Evolutionary conservation across 73 alveolate species (phyloP), one percentile per base, ranked within the genome.

Genomic region (Breviolum minutum): DNA sequence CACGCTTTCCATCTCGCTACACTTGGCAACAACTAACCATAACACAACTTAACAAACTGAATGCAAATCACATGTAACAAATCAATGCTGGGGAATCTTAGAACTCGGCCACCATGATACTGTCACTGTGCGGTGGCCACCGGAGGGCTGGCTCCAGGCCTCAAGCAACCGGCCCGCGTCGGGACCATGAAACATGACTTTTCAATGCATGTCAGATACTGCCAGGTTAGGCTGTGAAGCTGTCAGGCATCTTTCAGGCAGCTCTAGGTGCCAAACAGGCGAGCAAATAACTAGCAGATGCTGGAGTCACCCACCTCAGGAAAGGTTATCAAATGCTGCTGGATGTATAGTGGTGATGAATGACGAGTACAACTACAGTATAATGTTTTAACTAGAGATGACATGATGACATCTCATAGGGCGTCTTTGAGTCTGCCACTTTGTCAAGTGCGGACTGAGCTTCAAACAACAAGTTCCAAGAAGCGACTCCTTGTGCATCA

Each of bases 301-400:
- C 89, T n/a, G 97, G 97, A 40, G 97, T 92, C 54, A 92, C 97
- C 97, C 97, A 92, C 97, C 97, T 85, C 63, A 48, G 79, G 16
- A 40, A 40, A 40, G 54, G 54, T 40, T 40, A 40, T 3, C 54
- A 40, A 40, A 40, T 40, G 54, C 54, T 40, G 54, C 54, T 40
- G 3, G 54, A 40, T 40, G 54, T 40, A 40, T 40, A 40, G 54
- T 40, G 5, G 54, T 40, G 54, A 40, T 40, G 0, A 40, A 40
- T 40, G 54, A 40, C 54, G 54, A 40, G 54, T 40, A 40, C 54
- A 40, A 40, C 54, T 40, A 40, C 54, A 40, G 3, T 40, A 40
- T 40, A 40, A 40, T 40, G 54, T 40, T n/a, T n/a, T n/a, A n/a
- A n/a, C n/a, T n/a, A n/a, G n/a, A n/a, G n/a, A n/a, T n/a, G n/a